Evolutionary conservation across 345 rosid genomes (phyloP).

Genomic region (Linum lewisii): DNA sequence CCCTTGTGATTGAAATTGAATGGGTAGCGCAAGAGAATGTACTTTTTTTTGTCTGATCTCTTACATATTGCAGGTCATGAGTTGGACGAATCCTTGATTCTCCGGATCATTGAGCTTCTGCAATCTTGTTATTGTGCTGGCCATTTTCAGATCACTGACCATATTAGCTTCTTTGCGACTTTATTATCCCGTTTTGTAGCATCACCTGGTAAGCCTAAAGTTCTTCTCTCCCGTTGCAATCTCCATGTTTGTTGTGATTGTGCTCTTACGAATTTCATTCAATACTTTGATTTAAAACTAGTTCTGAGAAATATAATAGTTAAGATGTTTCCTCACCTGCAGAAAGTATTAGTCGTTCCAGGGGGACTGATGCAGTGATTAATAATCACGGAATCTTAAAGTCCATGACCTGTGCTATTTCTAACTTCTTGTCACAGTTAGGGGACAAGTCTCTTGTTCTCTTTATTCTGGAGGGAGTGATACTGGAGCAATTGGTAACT

Average conservation of each 20-base stretch:
- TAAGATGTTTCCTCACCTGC: constrained; percentile 19
- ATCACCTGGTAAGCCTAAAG: constrained; percentile 38
- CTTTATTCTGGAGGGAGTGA: constrained; percentile 38
- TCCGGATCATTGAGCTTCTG: constrained; percentile 49
- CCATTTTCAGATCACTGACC: constrained; percentile 52
- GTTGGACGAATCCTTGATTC: constrained; percentile 45
- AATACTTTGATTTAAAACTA: background rate
- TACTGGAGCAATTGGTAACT: constrained; percentile 59
- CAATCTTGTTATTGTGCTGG: constrained; percentile 54
- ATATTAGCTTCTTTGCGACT: constrained; percentile 56
- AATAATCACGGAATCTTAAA: constrained; percentile 34
- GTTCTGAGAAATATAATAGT: constrained; percentile 8
- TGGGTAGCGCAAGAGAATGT: constrained; percentile 1
- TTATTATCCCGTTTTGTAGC: constrained; percentile 48
- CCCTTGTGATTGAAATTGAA: background rate
- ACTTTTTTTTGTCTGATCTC: constrained; percentile 1
- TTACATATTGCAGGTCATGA: constrained; percentile 40
- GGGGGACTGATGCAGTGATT: constrained; percentile 18
- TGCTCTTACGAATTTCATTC: too few species aligned
- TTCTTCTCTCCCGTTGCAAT: constrained; percentile 7
- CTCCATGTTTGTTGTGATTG: background rate
- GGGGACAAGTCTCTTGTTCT: constrained; percentile 64
- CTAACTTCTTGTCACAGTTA: constrained; percentile 45
- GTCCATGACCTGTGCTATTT: constrained; percentile 34
- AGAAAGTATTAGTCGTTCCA: constrained; percentile 29